These are phyloP conservation scores for Coccomyxa sp. DNA, from an alignment of 139 green algal species.

Conservation along the genomic window DNA sequence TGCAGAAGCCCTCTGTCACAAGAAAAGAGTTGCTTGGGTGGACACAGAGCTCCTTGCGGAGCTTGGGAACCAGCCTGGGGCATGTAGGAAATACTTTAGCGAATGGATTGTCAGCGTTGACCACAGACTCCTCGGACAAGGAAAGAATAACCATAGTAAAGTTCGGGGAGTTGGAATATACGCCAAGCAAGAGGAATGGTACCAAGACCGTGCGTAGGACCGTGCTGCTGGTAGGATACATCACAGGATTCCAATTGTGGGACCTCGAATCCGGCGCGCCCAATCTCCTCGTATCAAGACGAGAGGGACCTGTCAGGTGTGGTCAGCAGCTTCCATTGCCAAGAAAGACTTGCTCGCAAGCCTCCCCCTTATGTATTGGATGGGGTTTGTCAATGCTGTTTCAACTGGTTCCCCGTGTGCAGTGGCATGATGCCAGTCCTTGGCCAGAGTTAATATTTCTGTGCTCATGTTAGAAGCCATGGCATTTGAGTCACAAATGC, in stretches of 20 bases:
- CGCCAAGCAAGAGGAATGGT: background rate
- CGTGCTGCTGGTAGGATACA: conserved; percentile 31
- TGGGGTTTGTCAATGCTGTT: background rate
- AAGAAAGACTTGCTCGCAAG: background rate
- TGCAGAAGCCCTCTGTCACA: no score
- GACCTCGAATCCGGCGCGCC: background rate
- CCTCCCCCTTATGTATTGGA: background rate
- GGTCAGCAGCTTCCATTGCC: background rate
- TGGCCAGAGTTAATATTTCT: no score
- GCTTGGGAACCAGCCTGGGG: background rate
- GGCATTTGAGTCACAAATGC: no score
- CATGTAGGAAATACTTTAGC: background rate
- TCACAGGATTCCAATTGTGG: conserved; percentile 35
- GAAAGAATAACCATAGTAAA: background rate
- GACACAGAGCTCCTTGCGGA: background rate
- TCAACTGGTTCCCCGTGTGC: background rate
- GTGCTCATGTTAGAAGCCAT: no score
- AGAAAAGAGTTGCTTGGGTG: background rate
- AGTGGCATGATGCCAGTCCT: background rate
- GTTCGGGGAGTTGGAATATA: background rate
- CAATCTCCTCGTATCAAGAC: background rate
- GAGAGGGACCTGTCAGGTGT: background rate
- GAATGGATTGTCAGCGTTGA: background rate
- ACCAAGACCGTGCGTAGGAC: background rate
- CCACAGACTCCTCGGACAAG: background rate